A percentile compares a stretch with the other conserved stretches of the same genome.
These are phyloP conservation scores for Ogataea nonfermentans DNA, from an alignment of 805 yeast species.

Conservation along the genomic window DNA sequence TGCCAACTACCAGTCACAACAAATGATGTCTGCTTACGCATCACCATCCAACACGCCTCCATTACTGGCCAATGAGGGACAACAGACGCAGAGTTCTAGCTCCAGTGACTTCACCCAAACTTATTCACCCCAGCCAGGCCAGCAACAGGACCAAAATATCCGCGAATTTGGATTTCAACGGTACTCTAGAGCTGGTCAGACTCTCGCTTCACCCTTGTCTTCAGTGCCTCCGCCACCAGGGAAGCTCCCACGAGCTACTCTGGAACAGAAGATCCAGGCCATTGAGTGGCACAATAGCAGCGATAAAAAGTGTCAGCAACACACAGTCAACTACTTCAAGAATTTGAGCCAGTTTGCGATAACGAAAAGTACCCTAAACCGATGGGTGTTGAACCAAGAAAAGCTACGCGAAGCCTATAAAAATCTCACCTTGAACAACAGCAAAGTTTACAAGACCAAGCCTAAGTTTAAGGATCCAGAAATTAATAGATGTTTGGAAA, in stretches of 20 bases:
- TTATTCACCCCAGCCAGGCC: too few species aligned
- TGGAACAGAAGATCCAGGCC: slow-evolving; percentile 37
- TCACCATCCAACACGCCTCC: too few species aligned
- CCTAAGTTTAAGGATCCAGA: slow-evolving; percentile 35
- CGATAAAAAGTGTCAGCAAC: slow-evolving; percentile 34
- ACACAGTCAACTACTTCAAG: slow-evolving; percentile 36
- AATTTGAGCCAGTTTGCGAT: slow-evolving; percentile 33
- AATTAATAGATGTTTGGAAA: slow-evolving; percentile 36
- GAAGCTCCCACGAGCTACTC: slow-evolving; percentile 36
- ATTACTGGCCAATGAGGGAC: too few species aligned
- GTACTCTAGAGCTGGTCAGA: too few species aligned
- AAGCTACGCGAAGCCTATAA: slow-evolving; percentile 31
- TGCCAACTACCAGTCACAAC: too few species aligned
- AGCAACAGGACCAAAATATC: too few species aligned
- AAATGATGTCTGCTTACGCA: too few species aligned
- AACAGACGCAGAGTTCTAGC: too few species aligned
- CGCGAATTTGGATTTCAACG: too few species aligned
- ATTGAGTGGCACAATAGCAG: slow-evolving; percentile 36
- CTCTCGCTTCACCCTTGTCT: too few species aligned
- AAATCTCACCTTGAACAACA: slow-evolving; percentile 28
- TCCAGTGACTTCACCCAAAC: too few species aligned
- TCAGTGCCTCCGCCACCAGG: background rate
- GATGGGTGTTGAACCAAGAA: slow-evolving; percentile 39
- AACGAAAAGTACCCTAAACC: slow-evolving; percentile 38
- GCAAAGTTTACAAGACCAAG: slow-evolving; percentile 31